Conservation (phyloP, 2,329 filamentous ascomycete species). For the Remersonia thermophila region DNA sequence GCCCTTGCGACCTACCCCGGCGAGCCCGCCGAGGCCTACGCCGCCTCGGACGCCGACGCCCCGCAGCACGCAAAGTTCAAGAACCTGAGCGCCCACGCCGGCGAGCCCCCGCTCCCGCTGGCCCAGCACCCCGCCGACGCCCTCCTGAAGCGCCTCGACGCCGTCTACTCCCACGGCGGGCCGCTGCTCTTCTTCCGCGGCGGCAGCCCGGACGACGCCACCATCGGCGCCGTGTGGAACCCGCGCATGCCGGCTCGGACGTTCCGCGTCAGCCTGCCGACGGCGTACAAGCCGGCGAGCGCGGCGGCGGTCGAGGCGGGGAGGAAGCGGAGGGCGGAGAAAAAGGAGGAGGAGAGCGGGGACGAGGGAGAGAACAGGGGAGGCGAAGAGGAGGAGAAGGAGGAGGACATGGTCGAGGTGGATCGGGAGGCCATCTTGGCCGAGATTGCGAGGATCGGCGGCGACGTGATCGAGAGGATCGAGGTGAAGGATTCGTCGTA, state of each 20-base stretch:
- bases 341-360: conserved; percentile 17
- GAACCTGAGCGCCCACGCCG: conserved; percentile 57
- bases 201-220: conserved; percentile 34
- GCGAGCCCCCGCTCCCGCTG: conserved; percentile 31
- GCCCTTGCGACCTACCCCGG: conserved; percentile 22
- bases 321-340: background rate
- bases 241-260: conserved; percentile 40
- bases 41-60: conserved; percentile 6
- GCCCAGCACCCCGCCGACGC: conserved; percentile 48
- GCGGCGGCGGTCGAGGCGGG: too few species aligned
- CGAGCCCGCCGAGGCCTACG: too few species aligned
- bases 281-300: conserved; percentile 47
- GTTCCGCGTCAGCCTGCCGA: conserved; percentile 61
- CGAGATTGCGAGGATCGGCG: conserved; percentile 60
- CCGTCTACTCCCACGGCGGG: conserved; percentile 38
- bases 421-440: conserved; percentile 56
- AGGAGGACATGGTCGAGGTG: conserved; percentile 41
- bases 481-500: conserved; percentile 31
- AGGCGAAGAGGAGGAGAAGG: conserved; percentile 29
- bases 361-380: conserved; percentile 25
- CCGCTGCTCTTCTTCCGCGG: conserved; percentile 73
- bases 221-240: conserved; percentile 49
- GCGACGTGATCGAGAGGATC: conserved; percentile 55
- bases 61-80: conserved; percentile 50
- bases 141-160: conserved; percentile 55